Percentiles rank a stretch among this genome's conserved stretches.
Conservation (phyloP, 2,329 filamentous ascomycete genomes). For the Colletotrichum viniferum region DNA sequence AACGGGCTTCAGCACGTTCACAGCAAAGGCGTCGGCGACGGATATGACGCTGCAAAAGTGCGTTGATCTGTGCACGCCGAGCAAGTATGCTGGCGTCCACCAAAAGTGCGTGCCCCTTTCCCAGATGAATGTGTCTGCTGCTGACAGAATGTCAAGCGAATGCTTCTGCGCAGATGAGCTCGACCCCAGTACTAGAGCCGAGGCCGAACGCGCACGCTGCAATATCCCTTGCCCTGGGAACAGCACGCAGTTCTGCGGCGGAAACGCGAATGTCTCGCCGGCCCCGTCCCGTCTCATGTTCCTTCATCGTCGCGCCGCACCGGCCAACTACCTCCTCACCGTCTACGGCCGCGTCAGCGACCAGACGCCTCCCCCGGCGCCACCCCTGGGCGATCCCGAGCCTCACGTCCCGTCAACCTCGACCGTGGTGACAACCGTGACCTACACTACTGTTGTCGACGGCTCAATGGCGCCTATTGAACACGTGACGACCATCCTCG, state of each 20-base stretch:
- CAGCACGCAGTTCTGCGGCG: constrained; percentile 44
- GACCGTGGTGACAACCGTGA: constrained; percentile 27
- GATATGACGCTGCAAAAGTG: constrained; percentile 47
- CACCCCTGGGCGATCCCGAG: constrained; percentile 34
- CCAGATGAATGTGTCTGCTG: too few relatives aligned
- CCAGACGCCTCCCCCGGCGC: constrained; percentile 31
- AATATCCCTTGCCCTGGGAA: constrained; percentile 47
- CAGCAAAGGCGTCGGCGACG: constrained; percentile 27
- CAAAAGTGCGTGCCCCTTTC: constrained; percentile 25
- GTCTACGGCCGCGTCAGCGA: constrained; percentile 44
- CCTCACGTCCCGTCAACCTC: constrained; percentile 27
- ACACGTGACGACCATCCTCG: constrained; percentile 34
- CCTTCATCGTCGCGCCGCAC: constrained; percentile 29
- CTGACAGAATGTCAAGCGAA: constrained; percentile 11
- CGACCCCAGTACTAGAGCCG: constrained; percentile 42
- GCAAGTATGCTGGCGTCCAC: constrained; percentile 43
- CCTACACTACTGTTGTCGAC: constrained; percentile 38
- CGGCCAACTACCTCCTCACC: constrained; percentile 40
- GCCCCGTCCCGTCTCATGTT: constrained; percentile 5
- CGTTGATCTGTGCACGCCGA: constrained; percentile 37
- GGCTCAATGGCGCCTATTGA: constrained; percentile 34
- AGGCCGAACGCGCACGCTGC: constrained; percentile 36
- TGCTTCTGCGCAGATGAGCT: constrained; percentile 52
- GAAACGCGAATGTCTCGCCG: constrained; percentile 26
- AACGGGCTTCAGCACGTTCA: constrained; percentile 39